Base-by-base conservation (phyloP, 345 rosid species). In the Moringa oleifera region DNA sequence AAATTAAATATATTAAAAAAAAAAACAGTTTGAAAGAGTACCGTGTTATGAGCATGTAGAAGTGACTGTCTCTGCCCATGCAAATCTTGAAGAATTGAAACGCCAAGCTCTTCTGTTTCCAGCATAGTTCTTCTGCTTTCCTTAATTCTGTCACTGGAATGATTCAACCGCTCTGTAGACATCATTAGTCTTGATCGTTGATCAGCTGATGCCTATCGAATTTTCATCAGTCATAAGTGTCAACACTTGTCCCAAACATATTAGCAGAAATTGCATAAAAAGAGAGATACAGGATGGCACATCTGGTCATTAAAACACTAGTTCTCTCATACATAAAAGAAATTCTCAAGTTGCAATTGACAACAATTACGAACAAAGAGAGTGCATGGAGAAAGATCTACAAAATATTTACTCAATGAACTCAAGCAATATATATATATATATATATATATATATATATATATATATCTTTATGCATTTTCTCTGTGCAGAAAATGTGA, bases 41-140 rank as follows among this genome's bases (percentile, higher is more conserved):
- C 99, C 67, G 91, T 83, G 77, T 81, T 79, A 25, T 85, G 68
- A 36, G 95, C 85, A 3, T 81, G 87, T 52, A 95, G 67, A 65
- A 95, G 97, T 73, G 96, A 71, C 64, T 95, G 90, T 60, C 99
- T 59, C 77, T 95, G 99, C 61, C 85, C 75, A 80, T 88, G 90
- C 75, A 95, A 70, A 73, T 95, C 99, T 63, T 89, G 88, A 71
- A 95, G 97, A 77, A 95, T 81, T 6, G 99, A 91, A 66, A 95
- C 99, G 45, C 99, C 97, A 37, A 91, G 91, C 23, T 95, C 97
- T 79, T 95, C 99, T 20, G 97, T 95, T 74, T 95, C 99, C 59
- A 91, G 81, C 97, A 95, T 95, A 55, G 85, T 83, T 77, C 79
- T 89, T 73, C 96, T 87, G 73, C 99, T 73, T 49, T 91, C 97